A percentile compares a stretch with the other conserved stretches of the same genome.
phyloP scores from a whole-genome alignment of 148 eudicot genomes.

The Persicaria maculosa region DNA sequence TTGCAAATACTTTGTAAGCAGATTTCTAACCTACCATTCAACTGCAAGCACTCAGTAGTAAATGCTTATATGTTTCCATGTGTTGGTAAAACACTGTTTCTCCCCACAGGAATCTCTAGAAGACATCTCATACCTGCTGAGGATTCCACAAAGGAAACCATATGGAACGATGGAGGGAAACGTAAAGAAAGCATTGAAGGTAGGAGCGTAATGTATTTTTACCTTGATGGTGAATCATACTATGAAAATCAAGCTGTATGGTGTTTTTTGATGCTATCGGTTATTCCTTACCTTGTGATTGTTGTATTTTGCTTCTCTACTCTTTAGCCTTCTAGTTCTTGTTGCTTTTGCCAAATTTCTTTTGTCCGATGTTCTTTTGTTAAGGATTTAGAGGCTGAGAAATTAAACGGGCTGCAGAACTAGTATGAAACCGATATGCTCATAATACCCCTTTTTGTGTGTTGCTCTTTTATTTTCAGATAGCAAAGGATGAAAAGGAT shows the following conservation, averaged over 20 bases:
- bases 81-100: neutral
- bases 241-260: neutral
- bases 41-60: neutral
- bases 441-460: neutral
- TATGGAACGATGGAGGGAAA: slow-evolving; percentile 98
- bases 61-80: neutral
- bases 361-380: neutral
- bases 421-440: neutral
- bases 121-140: slow-evolving; percentile 84
- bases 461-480: slow-evolving; percentile 31
- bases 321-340: neutral
- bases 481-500: slow-evolving; percentile 84
- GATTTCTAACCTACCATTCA: neutral
- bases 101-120: slow-evolving; percentile 68
- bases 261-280: neutral
- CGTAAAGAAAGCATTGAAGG: slow-evolving; percentile 90
- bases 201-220: slow-evolving; percentile 16
- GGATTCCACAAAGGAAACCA: slow-evolving; percentile 97
- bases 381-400: neutral
- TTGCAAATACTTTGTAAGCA: neutral
- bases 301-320: neutral
- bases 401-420: neutral
- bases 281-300: neutral
- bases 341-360: neutral
- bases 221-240: neutral